Percentiles rank a stretch among this genome's conserved stretches.
These are phyloP conservation scores for Phytophthora kernoviae DNA, from an alignment of 352 stramenopile genomes.

Conservation along the genomic window DNA sequence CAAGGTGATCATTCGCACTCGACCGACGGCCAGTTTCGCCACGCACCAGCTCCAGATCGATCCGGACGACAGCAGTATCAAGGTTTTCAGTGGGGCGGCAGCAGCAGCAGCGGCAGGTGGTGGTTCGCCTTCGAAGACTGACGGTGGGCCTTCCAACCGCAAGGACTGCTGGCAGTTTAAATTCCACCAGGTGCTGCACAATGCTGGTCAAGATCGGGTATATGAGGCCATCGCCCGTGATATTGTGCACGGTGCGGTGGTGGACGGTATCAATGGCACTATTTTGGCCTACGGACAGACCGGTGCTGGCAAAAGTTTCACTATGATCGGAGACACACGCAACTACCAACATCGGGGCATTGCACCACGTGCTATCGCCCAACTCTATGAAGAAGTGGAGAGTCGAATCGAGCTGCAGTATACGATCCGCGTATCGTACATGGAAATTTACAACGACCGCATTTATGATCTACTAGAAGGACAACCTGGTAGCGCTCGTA, in stretches of 20 bases:
- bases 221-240: conserved; percentile 90
- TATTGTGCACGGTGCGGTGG: conserved; percentile 86
- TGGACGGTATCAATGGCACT: conserved; percentile 90
- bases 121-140: conserved; percentile 28
- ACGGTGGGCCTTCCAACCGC: conserved; percentile 61
- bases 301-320: conserved; percentile 91
- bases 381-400: conserved; percentile 91
- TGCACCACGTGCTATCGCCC: conserved; percentile 82
- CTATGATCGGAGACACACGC: conserved; percentile 91
- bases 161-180: conserved; percentile 91
- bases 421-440: conserved; percentile 89
- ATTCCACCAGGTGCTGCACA: conserved; percentile 93
- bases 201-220: conserved; percentile 89
- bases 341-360: conserved; percentile 93
- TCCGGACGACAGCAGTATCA: conserved; percentile 77
- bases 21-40: conserved; percentile 77
- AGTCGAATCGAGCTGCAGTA: conserved; percentile 91
- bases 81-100: conserved; percentile 41
- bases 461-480: conserved; percentile 91
- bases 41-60: conserved; percentile 82
- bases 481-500: conserved; percentile 19
- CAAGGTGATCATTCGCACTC: conserved; percentile 87
- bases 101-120: conserved; percentile 19
- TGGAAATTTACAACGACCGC: conserved; percentile 97
- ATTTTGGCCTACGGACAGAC: conserved; percentile 91